Conservation (phyloP, 2,329 filamentous ascomycete species). For the Cladosporium sp. region DNA sequence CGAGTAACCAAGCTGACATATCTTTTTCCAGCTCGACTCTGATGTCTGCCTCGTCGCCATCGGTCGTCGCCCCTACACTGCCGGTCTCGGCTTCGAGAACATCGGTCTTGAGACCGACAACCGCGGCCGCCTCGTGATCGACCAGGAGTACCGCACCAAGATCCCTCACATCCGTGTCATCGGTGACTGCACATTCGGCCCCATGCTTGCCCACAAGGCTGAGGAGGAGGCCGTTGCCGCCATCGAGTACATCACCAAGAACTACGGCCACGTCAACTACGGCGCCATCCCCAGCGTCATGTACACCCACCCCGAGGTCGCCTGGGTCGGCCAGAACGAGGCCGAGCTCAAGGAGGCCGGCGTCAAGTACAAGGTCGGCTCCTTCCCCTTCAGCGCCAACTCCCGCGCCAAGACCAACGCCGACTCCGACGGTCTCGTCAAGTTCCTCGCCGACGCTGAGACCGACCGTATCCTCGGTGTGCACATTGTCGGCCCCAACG, state of each 20-base stretch:
- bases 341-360: conserved; percentile 89
- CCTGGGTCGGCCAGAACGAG: conserved; percentile 98
- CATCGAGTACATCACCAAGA: conserved; percentile 97
- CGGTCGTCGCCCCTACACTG: conserved; percentile 91
- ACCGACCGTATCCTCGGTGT: conserved; percentile 94
- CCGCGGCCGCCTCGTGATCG: conserved; percentile 91
- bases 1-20: conserved; percentile 27
- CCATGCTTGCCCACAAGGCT: conserved; percentile 99
- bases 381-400: conserved; percentile 97
- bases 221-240: conserved; percentile 96
- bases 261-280: conserved; percentile 98
- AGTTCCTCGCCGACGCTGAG: conserved; percentile 94
- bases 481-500: conserved; percentile 85
- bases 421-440: conserved; percentile 92
- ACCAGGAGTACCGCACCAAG: conserved; percentile 98
- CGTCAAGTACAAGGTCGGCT: conserved; percentile 88
- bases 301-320: conserved; percentile 98
- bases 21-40: conserved; percentile 69
- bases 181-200: conserved; percentile 39
- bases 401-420: conserved; percentile 98
- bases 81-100: conserved; percentile 89
- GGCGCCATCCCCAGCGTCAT: conserved; percentile 96
- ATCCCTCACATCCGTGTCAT: conserved; percentile 87
- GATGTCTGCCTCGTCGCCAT: conserved; percentile 97
- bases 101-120: conserved; percentile 90